These are phyloP conservation scores for Trametes punicea DNA, from an alignment of 768 basidiomycete species.

Conservation along the genomic window DNA sequence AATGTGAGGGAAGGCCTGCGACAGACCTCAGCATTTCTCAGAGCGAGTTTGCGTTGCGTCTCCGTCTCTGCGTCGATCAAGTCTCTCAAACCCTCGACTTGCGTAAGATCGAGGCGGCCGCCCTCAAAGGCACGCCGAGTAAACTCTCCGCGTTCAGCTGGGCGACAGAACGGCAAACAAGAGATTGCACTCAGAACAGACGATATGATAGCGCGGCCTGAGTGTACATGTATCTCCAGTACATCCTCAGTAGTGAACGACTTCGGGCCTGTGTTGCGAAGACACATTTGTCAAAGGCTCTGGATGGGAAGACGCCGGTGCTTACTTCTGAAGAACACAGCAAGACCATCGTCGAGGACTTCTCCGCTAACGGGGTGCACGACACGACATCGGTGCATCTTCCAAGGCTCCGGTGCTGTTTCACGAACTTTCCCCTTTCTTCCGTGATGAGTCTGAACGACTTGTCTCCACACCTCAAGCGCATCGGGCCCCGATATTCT, in stretches of 20 bases:
- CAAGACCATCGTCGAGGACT: conserved; percentile 74
- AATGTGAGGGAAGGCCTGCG: not conserved
- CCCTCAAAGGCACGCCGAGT: conserved; percentile 79
- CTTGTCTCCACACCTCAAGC: conserved; percentile 52
- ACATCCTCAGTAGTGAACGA: conserved; percentile 85
- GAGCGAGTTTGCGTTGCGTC: conserved; percentile 69
- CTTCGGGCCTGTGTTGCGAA: conserved; percentile 40
- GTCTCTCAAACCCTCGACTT: conserved; percentile 86
- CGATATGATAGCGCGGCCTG: conserved; percentile 75
- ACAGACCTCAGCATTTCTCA: conserved; percentile 65
- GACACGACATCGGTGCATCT: conserved; percentile 66
- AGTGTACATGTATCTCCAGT: conserved; percentile 84
- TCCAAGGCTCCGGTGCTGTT: conserved; percentile 54
- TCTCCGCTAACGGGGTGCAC: conserved; percentile 59
- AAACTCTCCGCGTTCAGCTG: conserved; percentile 86
- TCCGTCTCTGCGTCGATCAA: conserved; percentile 89
- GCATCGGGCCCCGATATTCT: conserved; percentile 81
- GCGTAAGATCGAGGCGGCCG: conserved; percentile 81
- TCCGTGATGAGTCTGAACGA: conserved; percentile 43
- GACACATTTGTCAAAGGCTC: not conserved
- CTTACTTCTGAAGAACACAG: conserved; percentile 78
- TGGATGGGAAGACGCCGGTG: not conserved
- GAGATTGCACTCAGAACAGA: conserved; percentile 66
- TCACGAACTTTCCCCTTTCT: conserved; percentile 15
- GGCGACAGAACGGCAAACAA: conserved; percentile 59